Conservation (phyloP, 1,139 yeast species). For the Tardiomyces digboiensis region DNA sequence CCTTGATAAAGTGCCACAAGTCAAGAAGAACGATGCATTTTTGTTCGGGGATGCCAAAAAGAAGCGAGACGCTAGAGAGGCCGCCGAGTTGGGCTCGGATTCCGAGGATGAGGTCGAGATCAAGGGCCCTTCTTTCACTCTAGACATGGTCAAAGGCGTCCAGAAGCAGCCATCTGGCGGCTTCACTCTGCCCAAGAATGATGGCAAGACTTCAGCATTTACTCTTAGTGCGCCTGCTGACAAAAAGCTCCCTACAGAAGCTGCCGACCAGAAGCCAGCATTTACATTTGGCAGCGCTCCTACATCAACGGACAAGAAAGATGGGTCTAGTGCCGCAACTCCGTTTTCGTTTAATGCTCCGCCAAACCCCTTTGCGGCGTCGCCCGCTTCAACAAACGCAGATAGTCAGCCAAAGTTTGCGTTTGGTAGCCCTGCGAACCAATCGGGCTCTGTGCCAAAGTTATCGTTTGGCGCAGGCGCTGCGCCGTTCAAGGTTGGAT, state of each 20-base stretch:
- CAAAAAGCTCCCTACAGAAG: background rate
- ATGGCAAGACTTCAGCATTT: slow-evolving; percentile 2
- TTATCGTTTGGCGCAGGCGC: background rate
- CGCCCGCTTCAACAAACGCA: background rate
- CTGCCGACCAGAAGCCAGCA: slow-evolving; percentile 10
- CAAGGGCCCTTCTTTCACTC: slow-evolving; percentile 58
- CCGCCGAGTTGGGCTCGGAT: slow-evolving; percentile 29
- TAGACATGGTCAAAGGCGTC: slow-evolving; percentile 16
- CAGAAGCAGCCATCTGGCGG: background rate
- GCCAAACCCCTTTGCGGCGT: background rate
- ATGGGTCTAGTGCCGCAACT: slow-evolving; percentile 15
- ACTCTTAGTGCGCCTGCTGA: slow-evolving; percentile 1
- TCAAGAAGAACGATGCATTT: background rate
- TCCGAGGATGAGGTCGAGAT: slow-evolving; percentile 19
- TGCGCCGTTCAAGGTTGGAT: slow-evolving; percentile 6
- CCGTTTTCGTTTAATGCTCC: slow-evolving; percentile 6
- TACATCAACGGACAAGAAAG: slow-evolving; percentile 9
- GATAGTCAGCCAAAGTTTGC: background rate
- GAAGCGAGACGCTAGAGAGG: background rate
- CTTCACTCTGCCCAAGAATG: background rate
- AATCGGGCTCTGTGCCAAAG: no score
- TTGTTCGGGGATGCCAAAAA: background rate
- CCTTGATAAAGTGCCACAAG: background rate
- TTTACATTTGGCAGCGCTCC: slow-evolving; percentile 20
- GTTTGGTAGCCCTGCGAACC: no score